Evolutionary conservation across 31 red algal species (phyloP).

Genomic region (Odonthalia washingtoniensis): DNA sequence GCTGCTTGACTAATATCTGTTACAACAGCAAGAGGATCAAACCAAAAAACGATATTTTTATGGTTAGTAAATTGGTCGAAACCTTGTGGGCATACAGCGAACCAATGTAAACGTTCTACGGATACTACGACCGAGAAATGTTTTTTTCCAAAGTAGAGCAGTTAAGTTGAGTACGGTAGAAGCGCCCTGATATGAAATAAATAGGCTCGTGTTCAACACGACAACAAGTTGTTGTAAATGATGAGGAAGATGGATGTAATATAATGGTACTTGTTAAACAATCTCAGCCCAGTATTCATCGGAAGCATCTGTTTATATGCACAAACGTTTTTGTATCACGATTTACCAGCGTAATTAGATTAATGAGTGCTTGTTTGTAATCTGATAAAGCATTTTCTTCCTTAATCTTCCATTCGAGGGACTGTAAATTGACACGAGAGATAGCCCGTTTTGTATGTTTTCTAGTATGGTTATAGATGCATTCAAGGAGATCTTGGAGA

Average conservation of each 20-base stretch:
- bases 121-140: neutral
- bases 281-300: neutral
- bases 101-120: neutral
- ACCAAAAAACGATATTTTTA: neutral
- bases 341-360: neutral
- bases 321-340: neutral
- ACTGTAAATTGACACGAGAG: neutral
- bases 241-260: neutral
- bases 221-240: neutral
- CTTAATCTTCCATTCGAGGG: neutral
- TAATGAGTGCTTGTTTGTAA: neutral
- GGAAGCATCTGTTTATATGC: slow-evolving; percentile 1
- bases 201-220: neutral
- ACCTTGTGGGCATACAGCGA: neutral
- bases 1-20: neutral
- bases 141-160: neutral
- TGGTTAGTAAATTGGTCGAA: neutral
- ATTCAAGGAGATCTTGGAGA: neutral
- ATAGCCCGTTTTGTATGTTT: slow-evolving; percentile 1
- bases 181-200: neutral
- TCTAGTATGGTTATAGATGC: neutral
- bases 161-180: neutral
- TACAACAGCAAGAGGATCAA: neutral
- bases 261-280: neutral
- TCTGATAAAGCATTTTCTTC: neutral